Percentiles rank a stretch among this genome's conserved stretches.
phyloP scores from a whole-genome alignment of 2,329 filamentous ascomycete genomes.

The Bertia moriformis region DNA sequence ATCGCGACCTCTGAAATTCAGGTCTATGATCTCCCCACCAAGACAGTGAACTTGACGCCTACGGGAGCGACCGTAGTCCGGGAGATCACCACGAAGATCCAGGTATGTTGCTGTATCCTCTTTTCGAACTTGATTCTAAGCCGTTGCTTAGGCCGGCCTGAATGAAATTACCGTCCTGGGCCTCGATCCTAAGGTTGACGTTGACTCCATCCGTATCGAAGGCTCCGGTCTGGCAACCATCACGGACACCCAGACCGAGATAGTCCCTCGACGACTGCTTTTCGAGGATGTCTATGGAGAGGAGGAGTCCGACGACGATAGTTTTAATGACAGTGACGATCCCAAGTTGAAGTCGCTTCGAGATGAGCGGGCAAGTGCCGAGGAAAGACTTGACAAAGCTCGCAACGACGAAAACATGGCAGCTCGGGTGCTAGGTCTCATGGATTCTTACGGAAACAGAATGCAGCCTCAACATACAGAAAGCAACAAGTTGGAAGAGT shows the following conservation, averaged over 20 bases:
- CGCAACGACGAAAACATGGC: slow-evolving; percentile 8
- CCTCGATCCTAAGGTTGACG: slow-evolving; percentile 33
- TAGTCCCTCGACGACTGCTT: slow-evolving; percentile 35
- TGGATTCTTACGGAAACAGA: neutral
- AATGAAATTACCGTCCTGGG: slow-evolving; percentile 42
- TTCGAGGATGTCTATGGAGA: slow-evolving; percentile 39
- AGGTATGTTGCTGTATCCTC: slow-evolving; percentile 13
- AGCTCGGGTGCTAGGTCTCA: neutral
- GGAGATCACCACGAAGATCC: slow-evolving; percentile 36
- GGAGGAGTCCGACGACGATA: slow-evolving; percentile 10
- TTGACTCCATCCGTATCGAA: slow-evolving; percentile 44
- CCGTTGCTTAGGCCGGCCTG: slow-evolving; percentile 24
- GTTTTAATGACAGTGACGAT: slow-evolving; percentile 12
- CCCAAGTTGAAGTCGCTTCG: slow-evolving; percentile 6
- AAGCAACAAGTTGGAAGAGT: slow-evolving; percentile 2
- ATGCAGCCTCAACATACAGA: neutral
- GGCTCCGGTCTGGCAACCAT: slow-evolving; percentile 41
- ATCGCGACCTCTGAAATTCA: slow-evolving; percentile 33
- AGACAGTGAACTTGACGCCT: slow-evolving; percentile 49
- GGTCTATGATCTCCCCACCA: slow-evolving; percentile 40
- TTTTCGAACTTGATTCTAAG: slow-evolving; percentile 1
- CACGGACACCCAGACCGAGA: slow-evolving; percentile 46
- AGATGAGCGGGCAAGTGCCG: slow-evolving; percentile 5
- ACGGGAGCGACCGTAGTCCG: slow-evolving; percentile 43
- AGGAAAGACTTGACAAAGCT: slow-evolving; percentile 5